Conservation (phyloP, 1,284 basidiomycete species). For the Lignosus rhinocerotis region DNA sequence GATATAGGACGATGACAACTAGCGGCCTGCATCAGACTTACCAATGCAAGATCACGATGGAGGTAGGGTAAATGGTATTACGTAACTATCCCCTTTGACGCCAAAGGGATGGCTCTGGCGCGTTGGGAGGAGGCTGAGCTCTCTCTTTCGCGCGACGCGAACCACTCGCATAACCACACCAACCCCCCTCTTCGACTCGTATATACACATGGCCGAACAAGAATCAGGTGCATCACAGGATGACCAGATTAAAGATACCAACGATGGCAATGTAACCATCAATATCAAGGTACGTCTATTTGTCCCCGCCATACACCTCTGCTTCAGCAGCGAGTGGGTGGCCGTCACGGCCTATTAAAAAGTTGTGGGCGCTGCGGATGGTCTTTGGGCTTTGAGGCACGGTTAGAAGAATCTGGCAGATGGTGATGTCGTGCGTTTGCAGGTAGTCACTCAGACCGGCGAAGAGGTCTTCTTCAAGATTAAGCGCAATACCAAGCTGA, state of each 20-base stretch:
- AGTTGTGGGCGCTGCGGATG: background rate
- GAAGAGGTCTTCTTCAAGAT: conserved; percentile 99
- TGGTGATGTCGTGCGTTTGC: conserved; percentile 8
- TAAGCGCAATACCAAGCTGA: conserved; percentile 91
- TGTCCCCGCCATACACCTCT: no score
- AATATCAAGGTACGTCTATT: conserved; percentile 73
- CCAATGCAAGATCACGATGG: no score
- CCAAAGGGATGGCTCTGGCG: background rate
- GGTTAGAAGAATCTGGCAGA: background rate
- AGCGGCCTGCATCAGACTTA: no score
- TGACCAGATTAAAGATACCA: no score
- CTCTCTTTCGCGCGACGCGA: conserved; percentile 9
- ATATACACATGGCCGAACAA: conserved; percentile 62
- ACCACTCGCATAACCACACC: conserved; percentile 9
- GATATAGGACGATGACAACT: no score
- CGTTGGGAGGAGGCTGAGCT: background rate
- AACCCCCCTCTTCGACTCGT: conserved; percentile 1
- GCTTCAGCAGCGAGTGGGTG: background rate
- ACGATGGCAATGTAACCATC: conserved; percentile 70
- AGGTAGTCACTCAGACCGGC: conserved; percentile 78
- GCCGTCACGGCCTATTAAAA: no score
- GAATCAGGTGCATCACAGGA: conserved; percentile 34
- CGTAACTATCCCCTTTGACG: conserved; percentile 5
- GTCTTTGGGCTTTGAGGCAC: background rate
- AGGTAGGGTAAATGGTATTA: background rate